Evolutionary conservation across 352 stramenopile genomes (phyloP), one percentile per base, ranked within the genome.

Genomic region (Phytophthora syringae): DNA sequence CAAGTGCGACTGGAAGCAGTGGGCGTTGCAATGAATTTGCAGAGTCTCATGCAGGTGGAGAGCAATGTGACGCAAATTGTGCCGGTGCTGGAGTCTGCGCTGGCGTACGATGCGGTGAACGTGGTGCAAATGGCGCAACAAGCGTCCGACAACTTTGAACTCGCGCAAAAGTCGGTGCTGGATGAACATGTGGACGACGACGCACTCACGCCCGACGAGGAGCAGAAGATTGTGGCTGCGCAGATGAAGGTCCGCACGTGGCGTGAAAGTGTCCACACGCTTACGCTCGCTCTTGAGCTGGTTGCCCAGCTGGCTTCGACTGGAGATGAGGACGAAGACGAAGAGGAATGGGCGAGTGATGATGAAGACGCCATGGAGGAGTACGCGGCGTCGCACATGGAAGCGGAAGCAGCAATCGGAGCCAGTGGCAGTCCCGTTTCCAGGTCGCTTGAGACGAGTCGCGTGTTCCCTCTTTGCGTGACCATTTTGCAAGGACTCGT

Each of bases 351-450:
- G 88, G 85, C 62, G 4, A 96, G 86, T 48, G 88, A 96, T 21
- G 88, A 96, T 40, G 88, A 96, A 74, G 88, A 96, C 37, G 87
- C 82, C 22, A 96, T 96, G 88, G 88, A 95, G 58, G 75, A 90
- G 67, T 80, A 80, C 22, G 86, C 86, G 1, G 70, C 77, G 3
- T 79, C 75, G 20, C 84, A 93, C 50, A 89, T 91, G 86, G 81
- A 94, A 16, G 73, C 65, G 0, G 61, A 69, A 4, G 69, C 32
- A 37, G 25, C 28, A 6, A 25, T 48, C 2, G 45, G 39, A 37
- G 34, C 37, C 13, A 50, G 30, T 24, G 55, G 58, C 21, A 89
- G 43, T 18, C 57, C 68, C 0, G 59, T 75, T 5, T 71, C 64
- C 10, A 82, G 76, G 57, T 74, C 63, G 0, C 63, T 92, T 15